Conservation (phyloP, 441 rosid species). For the Mallotus repandus region DNA sequence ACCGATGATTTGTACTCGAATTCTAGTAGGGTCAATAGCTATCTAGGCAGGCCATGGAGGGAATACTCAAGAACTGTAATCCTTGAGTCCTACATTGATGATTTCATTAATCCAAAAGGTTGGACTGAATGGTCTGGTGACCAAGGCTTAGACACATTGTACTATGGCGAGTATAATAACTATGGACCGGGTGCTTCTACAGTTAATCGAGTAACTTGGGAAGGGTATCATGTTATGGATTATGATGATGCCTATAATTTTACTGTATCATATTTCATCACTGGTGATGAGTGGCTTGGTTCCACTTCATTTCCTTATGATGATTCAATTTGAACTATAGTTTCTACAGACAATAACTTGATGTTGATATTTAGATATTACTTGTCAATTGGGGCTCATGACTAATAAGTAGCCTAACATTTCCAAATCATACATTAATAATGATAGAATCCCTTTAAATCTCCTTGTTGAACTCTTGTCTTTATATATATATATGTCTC, state of each 20-base stretch:
- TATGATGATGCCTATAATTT: slow-evolving; percentile 61
- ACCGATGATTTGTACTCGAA: slow-evolving; percentile 43
- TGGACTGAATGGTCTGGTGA: slow-evolving; percentile 61
- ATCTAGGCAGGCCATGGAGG: slow-evolving; percentile 79
- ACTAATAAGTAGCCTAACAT: slow-evolving; percentile 2
- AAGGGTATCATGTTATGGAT: slow-evolving; percentile 63
- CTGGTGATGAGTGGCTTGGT: slow-evolving; percentile 67
- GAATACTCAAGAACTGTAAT: slow-evolving; percentile 55
- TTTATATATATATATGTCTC: not conserved
- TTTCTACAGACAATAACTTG: not conserved
- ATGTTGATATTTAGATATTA: not conserved
- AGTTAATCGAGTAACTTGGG: slow-evolving; percentile 57
- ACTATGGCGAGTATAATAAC: slow-evolving; percentile 75
- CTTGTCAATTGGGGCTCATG: not conserved
- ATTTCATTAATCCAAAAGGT: slow-evolving; percentile 56
- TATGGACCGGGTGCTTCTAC: slow-evolving; percentile 70
- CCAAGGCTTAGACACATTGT: slow-evolving; percentile 48
- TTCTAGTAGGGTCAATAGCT: slow-evolving; percentile 45
- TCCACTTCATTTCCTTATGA: slow-evolving; percentile 66
- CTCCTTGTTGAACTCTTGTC: not conserved
- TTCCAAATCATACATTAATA: slow-evolving; percentile 7
- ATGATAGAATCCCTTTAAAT: not conserved
- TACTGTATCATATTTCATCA: slow-evolving; percentile 64
- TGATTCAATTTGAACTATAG: slow-evolving; percentile 32
- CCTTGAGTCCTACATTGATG: slow-evolving; percentile 71